Percentiles rank a stretch among this genome's conserved stretches.
These are phyloP conservation scores for Pythium scleroteichum DNA, from an alignment of 352 stramenopile species.

Conservation along the genomic window DNA sequence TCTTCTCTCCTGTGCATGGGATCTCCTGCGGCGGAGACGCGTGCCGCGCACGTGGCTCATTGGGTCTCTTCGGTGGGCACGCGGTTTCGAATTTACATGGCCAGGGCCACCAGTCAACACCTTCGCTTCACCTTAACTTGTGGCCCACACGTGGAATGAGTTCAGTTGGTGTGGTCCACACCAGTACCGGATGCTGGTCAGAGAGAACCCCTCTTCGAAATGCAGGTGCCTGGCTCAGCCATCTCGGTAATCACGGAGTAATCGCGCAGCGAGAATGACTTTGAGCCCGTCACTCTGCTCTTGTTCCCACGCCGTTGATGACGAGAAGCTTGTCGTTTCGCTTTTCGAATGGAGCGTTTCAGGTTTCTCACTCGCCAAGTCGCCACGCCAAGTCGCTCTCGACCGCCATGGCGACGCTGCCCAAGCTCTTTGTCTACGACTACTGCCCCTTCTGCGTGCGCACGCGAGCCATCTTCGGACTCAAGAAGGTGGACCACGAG, in stretches of 20 bases:
- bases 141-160: background rate
- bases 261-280: no score
- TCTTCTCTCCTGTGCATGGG: no score
- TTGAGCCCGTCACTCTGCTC: no score
- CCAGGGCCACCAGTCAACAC: conserved; percentile 1
- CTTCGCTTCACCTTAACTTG: background rate
- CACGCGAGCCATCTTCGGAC: conserved; percentile 44
- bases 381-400: background rate
- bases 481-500: conserved; percentile 40
- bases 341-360: no score
- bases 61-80: background rate
- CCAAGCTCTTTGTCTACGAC: conserved; percentile 61
- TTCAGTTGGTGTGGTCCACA: background rate
- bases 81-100: conserved; percentile 1
- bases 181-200: background rate
- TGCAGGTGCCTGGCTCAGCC: no score
- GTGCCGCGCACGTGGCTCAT: background rate
- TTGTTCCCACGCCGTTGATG: no score
- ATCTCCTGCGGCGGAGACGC: background rate
- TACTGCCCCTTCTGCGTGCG: conserved; percentile 59
- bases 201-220: background rate
- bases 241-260: no score
- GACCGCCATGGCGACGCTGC: background rate
- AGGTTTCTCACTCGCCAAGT: background rate
- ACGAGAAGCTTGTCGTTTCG: no score